A percentile compares a stretch with the other conserved stretches of the same genome.
Evolutionary conservation across 257 asterid species (phyloP).

Genomic region (Eustoma russellianum): DNA sequence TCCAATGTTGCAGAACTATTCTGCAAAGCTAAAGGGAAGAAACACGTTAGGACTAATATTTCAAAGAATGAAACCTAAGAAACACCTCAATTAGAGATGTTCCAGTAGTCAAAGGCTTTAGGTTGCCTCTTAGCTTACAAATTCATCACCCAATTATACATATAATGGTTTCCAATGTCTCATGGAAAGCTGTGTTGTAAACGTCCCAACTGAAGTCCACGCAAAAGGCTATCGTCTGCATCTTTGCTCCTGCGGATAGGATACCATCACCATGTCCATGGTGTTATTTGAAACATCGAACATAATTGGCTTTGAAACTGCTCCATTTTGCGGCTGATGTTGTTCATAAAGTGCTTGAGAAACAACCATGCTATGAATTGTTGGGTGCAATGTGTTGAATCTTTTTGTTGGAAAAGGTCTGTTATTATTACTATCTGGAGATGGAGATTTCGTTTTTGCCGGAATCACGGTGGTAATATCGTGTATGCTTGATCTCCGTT

Average conservation of each 20-base stretch:
- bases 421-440: slow-evolving; percentile 23
- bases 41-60: too few species aligned
- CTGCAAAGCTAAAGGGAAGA: too few species aligned
- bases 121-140: background rate
- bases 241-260: slow-evolving; percentile 20
- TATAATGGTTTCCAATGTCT: too few species aligned
- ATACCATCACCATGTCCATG: slow-evolving; percentile 11
- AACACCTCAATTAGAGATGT: background rate
- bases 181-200: slow-evolving; percentile 31
- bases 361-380: slow-evolving; percentile 19
- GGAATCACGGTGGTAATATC: slow-evolving; percentile 70
- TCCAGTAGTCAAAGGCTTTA: background rate
- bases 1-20: background rate
- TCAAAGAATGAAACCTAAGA: too few species aligned
- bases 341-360: slow-evolving; percentile 19
- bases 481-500: slow-evolving; percentile 85
- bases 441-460: slow-evolving; percentile 27
- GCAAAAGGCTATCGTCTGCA: slow-evolving; percentile 22
- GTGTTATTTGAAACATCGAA: slow-evolving; percentile 21
- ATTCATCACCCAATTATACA: slow-evolving; percentile 11
- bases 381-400: slow-evolving; percentile 8
- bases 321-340: slow-evolving; percentile 22
- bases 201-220: slow-evolving; percentile 35
- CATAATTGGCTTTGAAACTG: slow-evolving; percentile 24
- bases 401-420: slow-evolving; percentile 16